Base-by-base conservation (phyloP, 208 protist genomes). In the Crithidia expoeki region DNA sequence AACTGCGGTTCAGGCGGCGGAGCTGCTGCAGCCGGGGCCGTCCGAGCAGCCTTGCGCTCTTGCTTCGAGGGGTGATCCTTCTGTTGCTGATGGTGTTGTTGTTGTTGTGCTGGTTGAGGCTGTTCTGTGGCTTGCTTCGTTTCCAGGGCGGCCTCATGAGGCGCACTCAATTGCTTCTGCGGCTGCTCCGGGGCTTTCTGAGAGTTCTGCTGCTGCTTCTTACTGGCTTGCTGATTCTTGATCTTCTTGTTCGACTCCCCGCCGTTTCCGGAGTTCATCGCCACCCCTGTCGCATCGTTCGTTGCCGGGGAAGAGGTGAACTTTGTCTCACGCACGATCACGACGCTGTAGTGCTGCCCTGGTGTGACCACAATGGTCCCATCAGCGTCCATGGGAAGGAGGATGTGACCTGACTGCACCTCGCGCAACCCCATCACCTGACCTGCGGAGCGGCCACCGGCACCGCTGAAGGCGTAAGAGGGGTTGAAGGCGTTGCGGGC, bases 401-500 rank as follows among this genome's bases (percentile, higher is more conserved):
- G 77, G 23, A 95, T 38, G 25, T 87, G 62, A 11, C 80, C 76
- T 1, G 66, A 75, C 32, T 75, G 51, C 9, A 74, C 58, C 30
- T 94, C 86, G 0, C 76, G 76, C 10, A 94, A 75, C 2, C 74
- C 86, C 56, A 73, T 76, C 53, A 92, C 47, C 9, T 62, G 65
- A 12, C 74, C 79, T 16, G 53, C 63, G 27, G 33, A 10, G 23
- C 55, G 50, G 44, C 42, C 51, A 58, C 56, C 59, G 56, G 59
- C 46, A 21, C 68, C 65, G n/a, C 83, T 79, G 68, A 94, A 94
- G 7, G 86, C 84, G 67, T 79, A 85, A 32, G 52, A 69, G 0
- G 86, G 89, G 75, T 92, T 94, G 74, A 94, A 93, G 33, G 72
- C 68, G 52, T 90, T 94, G 55, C 76, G 72, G 16, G 63, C 33